Conservation (phyloP, 2,329 filamentous ascomycete genomes). For the Pseudogymnoascus sp. region DNA sequence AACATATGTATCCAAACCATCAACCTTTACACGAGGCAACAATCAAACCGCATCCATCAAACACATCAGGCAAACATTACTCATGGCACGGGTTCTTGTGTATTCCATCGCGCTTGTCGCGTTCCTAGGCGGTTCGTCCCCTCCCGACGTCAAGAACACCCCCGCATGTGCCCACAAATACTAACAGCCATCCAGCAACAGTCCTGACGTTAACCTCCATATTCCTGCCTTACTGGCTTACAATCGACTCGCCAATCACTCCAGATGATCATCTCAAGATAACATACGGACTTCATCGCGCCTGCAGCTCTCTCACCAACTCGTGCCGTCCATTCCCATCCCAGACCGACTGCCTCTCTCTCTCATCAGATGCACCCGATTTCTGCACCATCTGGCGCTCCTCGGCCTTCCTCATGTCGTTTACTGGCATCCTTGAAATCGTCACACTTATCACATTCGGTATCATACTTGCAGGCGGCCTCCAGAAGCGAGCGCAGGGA, state of each 20-base stretch:
- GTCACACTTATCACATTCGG: constrained; percentile 72
- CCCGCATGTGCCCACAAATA: constrained; percentile 5
- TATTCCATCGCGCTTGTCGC: constrained; percentile 35
- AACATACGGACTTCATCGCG: constrained; percentile 69
- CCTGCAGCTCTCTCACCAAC: constrained; percentile 64
- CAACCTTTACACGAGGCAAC: background rate
- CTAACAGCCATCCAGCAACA: constrained; percentile 44
- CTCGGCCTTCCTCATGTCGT: constrained; percentile 79
- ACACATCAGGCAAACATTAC: background rate
- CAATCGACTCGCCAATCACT: constrained; percentile 48
- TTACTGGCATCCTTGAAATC: constrained; percentile 74
- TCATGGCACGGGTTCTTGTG: constrained; percentile 38
- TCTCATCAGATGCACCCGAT: constrained; percentile 35
- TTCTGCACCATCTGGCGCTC: constrained; percentile 93
- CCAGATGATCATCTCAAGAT: constrained; percentile 49
- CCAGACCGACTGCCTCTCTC: constrained; percentile 54
- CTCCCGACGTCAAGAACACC: background rate
- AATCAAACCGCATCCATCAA: background rate
- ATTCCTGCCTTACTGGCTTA: constrained; percentile 63
- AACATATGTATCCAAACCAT: constrained; percentile 7
- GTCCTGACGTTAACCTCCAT: constrained; percentile 65
- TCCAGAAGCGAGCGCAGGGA: constrained; percentile 69
- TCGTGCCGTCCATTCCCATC: constrained; percentile 61
- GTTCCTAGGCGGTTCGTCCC: constrained; percentile 37
- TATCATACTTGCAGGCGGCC: constrained; percentile 70